These are phyloP conservation scores for Candida saitoana DNA, from an alignment of 805 yeast genomes.

Conservation along the genomic window DNA sequence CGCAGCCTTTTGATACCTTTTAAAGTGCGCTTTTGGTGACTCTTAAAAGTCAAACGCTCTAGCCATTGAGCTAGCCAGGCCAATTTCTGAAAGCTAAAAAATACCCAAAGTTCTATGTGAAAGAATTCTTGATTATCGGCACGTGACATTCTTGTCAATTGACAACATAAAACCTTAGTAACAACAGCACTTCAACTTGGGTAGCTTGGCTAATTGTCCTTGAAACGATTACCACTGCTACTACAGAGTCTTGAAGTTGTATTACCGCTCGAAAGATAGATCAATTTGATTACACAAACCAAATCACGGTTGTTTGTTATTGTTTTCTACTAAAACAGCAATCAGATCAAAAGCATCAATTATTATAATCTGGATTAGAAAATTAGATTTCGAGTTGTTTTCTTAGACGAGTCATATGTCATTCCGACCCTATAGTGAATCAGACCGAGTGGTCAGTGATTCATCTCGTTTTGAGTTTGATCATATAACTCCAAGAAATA, in stretches of 20 bases:
- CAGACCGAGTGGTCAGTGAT: slow-evolving; percentile 27
- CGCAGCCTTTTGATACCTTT: slow-evolving; percentile 6
- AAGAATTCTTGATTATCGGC: too few relatives aligned
- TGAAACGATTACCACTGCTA: too few relatives aligned
- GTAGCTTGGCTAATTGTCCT: too few relatives aligned
- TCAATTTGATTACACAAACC: too few relatives aligned
- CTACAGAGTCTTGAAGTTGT: too few relatives aligned
- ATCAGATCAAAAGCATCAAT: not conserved
- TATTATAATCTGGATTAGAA: not conserved
- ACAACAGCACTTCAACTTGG: too few relatives aligned
- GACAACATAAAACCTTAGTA: too few relatives aligned
- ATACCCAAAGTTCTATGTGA: too few relatives aligned
- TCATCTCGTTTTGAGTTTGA: slow-evolving; percentile 30
- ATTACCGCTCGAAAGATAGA: too few relatives aligned
- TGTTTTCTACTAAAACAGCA: not conserved
- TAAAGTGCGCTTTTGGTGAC: slow-evolving; percentile 4
- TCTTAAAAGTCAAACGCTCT: slow-evolving; percentile 6
- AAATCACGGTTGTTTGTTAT: too few relatives aligned
- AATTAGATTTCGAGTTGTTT: not conserved
- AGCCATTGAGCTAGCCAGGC: slow-evolving; percentile 7
- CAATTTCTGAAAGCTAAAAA: not conserved
- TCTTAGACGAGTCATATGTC: slow-evolving; percentile 5
- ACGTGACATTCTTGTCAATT: too few relatives aligned
- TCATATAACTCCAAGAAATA: slow-evolving; percentile 17
- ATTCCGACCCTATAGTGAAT: slow-evolving; percentile 20